These are phyloP conservation scores for Solanum chmielewskii DNA, from an alignment of 257 asterid species.

Conservation along the genomic window DNA sequence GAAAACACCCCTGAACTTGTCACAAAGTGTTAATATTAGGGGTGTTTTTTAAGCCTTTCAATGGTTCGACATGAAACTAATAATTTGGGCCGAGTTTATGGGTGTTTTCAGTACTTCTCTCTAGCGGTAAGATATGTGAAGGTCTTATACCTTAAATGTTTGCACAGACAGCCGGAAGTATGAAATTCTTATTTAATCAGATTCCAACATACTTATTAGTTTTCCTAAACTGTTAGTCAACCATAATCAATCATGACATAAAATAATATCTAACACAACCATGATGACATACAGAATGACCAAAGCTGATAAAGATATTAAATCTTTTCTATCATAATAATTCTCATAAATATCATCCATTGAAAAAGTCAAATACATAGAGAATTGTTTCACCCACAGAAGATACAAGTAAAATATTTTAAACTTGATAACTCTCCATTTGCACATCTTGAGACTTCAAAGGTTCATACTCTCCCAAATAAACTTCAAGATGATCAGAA, in stretches of 20 bases:
- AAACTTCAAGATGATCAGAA: constrained; percentile 61
- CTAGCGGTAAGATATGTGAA: not conserved
- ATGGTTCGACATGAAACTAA: no score
- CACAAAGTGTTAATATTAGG: no score
- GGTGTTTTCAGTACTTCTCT: not conserved
- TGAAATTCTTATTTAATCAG: not conserved
- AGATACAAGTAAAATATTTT: not conserved
- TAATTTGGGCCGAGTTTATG: no score
- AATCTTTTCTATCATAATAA: not conserved
- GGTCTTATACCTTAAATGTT: not conserved
- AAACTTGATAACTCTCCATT: constrained; percentile 26
- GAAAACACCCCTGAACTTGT: no score
- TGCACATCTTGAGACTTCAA: constrained; percentile 50
- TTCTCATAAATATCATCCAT: not conserved
- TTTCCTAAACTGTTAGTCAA: not conserved
- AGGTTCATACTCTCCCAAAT: constrained; percentile 55
- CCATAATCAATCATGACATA: not conserved
- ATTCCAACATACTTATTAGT: not conserved
- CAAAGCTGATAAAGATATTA: not conserved
- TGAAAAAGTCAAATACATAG: not conserved
- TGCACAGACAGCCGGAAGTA: not conserved
- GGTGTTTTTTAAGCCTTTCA: no score
- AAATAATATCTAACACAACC: not conserved
- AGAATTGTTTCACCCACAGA: not conserved
- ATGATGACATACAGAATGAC: not conserved